Evolutionary conservation across 805 yeast species (phyloP).

Genomic region (Pachysolen tannophilus): DNA sequence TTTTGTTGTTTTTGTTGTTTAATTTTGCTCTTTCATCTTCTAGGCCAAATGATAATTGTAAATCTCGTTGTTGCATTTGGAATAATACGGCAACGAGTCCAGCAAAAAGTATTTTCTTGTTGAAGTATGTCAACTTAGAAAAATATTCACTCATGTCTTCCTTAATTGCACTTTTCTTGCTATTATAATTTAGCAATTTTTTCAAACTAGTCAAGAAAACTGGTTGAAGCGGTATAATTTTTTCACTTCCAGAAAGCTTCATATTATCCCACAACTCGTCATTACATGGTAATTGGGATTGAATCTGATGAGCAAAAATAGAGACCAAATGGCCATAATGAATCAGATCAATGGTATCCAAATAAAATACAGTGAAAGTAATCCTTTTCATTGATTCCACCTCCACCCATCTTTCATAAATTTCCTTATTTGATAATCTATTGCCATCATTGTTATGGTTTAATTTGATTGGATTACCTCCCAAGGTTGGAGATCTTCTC

Average conservation of each 20-base stretch:
- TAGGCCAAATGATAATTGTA: constrained; percentile 46
- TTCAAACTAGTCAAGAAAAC: constrained; percentile 14
- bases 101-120: constrained; percentile 57
- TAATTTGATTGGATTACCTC: constrained; percentile 51
- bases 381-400: constrained; percentile 71
- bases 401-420: constrained; percentile 69
- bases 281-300: constrained; percentile 48
- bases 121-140: too few species aligned
- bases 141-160: too few species aligned
- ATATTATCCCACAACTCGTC: constrained; percentile 43
- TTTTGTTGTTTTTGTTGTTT: constrained; percentile 20
- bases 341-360: constrained; percentile 73
- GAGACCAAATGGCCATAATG: constrained; percentile 68
- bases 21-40: constrained; percentile 22
- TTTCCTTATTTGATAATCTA: constrained; percentile 10
- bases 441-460: constrained; percentile 19
- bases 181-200: constrained; percentile 40
- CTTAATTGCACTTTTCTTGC: constrained; percentile 37
- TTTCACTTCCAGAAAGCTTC: constrained; percentile 7
- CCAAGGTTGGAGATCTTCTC: constrained; percentile 67
- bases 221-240: too few species aligned
- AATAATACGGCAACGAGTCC: constrained; percentile 61
- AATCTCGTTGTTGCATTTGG: constrained; percentile 66
- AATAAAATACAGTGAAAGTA: constrained; percentile 73
- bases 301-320: constrained; percentile 44